Conservation (phyloP, 371 early-diverging fungal species). For the Mucor irregularis region DNA sequence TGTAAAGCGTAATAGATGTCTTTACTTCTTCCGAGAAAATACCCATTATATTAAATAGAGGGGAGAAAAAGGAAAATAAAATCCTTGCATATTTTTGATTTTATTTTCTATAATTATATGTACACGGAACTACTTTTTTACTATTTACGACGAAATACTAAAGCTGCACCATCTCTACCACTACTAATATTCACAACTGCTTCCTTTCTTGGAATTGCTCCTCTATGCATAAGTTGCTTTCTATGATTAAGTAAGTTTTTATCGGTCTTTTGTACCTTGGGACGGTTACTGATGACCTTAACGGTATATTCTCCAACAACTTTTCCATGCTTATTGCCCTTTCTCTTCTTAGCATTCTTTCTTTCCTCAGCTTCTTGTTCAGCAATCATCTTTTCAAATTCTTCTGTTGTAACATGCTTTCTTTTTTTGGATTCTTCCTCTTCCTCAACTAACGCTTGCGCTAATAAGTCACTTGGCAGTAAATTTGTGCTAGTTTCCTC, state of each 20-base stretch:
- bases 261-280: constrained; percentile 34
- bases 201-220: constrained; percentile 35
- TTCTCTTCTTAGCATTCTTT: constrained; percentile 26
- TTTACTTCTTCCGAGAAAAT: constrained; percentile 43
- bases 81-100: neutral
- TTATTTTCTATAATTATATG: neutral
- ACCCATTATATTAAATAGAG: constrained; percentile 25
- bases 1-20: constrained; percentile 44
- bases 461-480: constrained; percentile 37
- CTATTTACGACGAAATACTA: constrained; percentile 37
- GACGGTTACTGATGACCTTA: constrained; percentile 44
- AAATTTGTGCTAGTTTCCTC: constrained; percentile 17
- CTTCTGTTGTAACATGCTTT: constrained; percentile 44
- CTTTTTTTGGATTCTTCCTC: constrained; percentile 37
- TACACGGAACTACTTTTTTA: neutral
- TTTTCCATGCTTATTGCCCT: constrained; percentile 15
- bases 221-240: constrained; percentile 26
- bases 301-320: constrained; percentile 53
- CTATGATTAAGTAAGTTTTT: constrained; percentile 26
- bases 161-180: constrained; percentile 37
- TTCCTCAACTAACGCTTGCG: constrained; percentile 36
- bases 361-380: constrained; percentile 49
- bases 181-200: constrained; percentile 38
- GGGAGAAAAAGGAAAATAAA: neutral
- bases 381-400: constrained; percentile 49